Evolutionary conservation across 176 grass and related monocot species (phyloP), one percentile per base, ranked within the genome.

Genomic region (Rhynchospora pubera): DNA sequence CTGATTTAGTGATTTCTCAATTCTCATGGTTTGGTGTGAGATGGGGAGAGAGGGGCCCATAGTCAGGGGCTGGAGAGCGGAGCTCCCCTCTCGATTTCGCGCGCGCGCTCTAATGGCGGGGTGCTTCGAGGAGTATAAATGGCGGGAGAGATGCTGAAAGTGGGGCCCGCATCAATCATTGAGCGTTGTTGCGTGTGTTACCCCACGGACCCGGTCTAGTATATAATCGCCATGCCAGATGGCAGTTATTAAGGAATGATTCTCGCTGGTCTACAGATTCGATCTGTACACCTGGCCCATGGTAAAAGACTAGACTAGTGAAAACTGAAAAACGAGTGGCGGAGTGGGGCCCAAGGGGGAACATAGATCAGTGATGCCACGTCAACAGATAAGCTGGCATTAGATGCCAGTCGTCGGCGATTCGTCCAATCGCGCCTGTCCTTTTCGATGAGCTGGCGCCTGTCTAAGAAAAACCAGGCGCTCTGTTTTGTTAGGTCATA

Each of bases 81-180:
- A 82, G 42, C 60, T 65, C 60, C 59, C 79, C 43, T 65, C 59
- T 62, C 46, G 30, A 13, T 80, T 32, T 58, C 16, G 56, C 23
- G 26, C 52, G 56, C 14, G 56, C 5, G 32, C 78, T 80, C 18
- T 63, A 80, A 63, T 80, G 78, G 52, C 6, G 11, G 15, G 23
- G 79, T 26, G 62, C 11, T 5, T 53, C 75, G 3, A 23, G 58
- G 75, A 69, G 68, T 85, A 80, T 84, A 84, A 87, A 89, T 84
- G 87, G 87, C 87, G 86, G 87, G 87, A 87, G 82, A 61, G 23
- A 62, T 48, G 61, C 14, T 53, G 76, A 18, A 39, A 18, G 86
- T 52, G 85, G 82, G 87, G 2, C 78, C 87, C 78, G 11, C 87
- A 34, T 1, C 69, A 87, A 93, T 93, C n/a, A 91, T 93, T 91